phyloP scores from a whole-genome alignment of 495 filamentous ascomycete species.

The Xylaria curta region DNA sequence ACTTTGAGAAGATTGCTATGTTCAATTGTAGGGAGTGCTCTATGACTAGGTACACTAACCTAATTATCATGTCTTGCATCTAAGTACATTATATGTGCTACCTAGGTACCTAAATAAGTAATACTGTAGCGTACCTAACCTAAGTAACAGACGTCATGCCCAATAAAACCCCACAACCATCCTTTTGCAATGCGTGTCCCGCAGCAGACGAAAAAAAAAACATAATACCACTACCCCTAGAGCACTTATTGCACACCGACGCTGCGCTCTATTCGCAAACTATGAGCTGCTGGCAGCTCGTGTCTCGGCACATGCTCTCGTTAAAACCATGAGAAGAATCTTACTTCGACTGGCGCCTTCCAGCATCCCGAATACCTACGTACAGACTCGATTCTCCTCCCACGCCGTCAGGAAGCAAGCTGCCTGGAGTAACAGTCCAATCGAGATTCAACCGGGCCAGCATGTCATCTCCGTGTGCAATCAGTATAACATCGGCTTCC shows the following conservation, averaged over 20 bases:
- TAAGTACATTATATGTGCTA: too few relatives aligned
- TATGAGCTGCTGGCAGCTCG: slow-evolving; percentile 8
- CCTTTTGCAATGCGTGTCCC: not conserved
- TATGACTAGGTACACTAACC: not conserved
- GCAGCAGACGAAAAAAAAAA: not conserved
- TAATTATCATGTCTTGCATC: not conserved
- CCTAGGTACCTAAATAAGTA: too few relatives aligned
- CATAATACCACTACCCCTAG: not conserved
- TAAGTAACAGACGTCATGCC: not conserved
- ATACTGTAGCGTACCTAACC: too few relatives aligned
- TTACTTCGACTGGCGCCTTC: slow-evolving; percentile 24
- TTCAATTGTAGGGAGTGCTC: not conserved
- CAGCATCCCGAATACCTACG: not conserved
- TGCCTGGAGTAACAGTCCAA: not conserved
- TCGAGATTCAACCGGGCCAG: slow-evolving; percentile 26
- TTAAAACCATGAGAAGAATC: slow-evolving; percentile 31
- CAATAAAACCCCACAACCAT: not conserved
- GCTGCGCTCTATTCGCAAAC: not conserved
- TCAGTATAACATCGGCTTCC: slow-evolving; percentile 28
- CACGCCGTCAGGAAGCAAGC: not conserved
- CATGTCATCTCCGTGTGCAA: slow-evolving; percentile 25
- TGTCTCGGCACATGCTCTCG: not conserved
- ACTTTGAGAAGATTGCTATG: too few relatives aligned
- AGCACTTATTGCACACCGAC: not conserved
- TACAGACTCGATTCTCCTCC: not conserved